phyloP scores from a whole-genome alignment of 805 yeast species.

The Spathaspora gorwiae region DNA sequence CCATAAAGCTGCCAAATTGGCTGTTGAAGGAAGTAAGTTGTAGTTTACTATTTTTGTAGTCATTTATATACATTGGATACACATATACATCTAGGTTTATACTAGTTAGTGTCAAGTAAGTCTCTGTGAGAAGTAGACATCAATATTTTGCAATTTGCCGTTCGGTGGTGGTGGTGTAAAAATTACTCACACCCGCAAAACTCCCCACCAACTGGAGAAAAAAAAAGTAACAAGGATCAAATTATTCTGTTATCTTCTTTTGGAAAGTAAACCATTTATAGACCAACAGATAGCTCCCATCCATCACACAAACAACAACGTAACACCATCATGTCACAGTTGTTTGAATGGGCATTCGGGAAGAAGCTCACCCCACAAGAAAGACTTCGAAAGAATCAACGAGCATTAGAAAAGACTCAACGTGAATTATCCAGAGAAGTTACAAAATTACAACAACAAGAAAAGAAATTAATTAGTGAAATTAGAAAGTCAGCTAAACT shows the following conservation, averaged over 20 bases:
- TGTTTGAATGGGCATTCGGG: constrained; percentile 93
- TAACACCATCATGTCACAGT: constrained; percentile 18
- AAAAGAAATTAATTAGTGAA: constrained; percentile 78
- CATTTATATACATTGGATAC: too few relatives aligned
- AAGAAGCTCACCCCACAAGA: constrained; percentile 92
- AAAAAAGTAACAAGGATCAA: not conserved
- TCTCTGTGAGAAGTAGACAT: too few relatives aligned
- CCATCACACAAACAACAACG: not conserved
- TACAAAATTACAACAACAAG: constrained; percentile 81
- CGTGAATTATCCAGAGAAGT: constrained; percentile 89
- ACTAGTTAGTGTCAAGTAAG: too few relatives aligned
- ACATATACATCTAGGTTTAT: too few relatives aligned
- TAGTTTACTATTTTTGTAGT: not conserved
- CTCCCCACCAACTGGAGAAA: not conserved
- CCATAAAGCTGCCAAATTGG: constrained; percentile 39
- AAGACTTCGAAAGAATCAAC: constrained; percentile 87
- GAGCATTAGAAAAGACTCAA: constrained; percentile 92
- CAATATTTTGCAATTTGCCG: too few relatives aligned
- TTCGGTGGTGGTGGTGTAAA: too few relatives aligned
- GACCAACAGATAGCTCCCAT: not conserved
- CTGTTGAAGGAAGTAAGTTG: constrained; percentile 4
- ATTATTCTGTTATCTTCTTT: not conserved
- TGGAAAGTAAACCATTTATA: not conserved
- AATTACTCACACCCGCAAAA: too few relatives aligned
- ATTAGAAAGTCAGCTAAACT: constrained; percentile 88